Evolutionary conservation across 495 filamentous ascomycete genomes (phyloP).

Genomic region (Trichoderma orchidacearum): DNA sequence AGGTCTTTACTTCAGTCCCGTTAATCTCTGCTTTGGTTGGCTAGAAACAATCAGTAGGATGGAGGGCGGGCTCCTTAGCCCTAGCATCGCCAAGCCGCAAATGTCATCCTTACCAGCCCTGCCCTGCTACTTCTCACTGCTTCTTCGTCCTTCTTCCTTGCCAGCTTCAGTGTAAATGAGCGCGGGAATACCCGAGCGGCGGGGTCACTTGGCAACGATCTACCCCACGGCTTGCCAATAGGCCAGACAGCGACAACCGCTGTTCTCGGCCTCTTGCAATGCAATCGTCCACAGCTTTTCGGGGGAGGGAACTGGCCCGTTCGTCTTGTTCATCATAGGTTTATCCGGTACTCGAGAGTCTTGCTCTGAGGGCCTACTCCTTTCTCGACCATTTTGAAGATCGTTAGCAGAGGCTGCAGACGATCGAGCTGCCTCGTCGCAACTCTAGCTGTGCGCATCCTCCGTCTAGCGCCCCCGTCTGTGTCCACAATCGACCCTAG

Average conservation of each 20-base stretch:
- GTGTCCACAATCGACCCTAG: not conserved
- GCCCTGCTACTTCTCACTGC: not conserved
- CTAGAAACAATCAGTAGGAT: too few species aligned
- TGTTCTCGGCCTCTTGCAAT: too few species aligned
- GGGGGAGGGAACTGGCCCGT: not conserved
- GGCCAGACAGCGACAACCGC: not conserved
- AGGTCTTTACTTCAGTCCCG: too few species aligned
- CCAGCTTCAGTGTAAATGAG: not conserved
- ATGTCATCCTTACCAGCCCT: not conserved
- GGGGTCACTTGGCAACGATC: not conserved
- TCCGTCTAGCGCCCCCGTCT: not conserved
- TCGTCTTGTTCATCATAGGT: not conserved
- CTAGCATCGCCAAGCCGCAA: not conserved
- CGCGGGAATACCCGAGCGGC: not conserved
- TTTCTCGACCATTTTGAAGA: not conserved
- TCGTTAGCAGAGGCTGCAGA: not conserved
- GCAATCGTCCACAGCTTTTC: too few species aligned
- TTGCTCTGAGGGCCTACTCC: not conserved
- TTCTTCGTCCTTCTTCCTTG: not conserved
- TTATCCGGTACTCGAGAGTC: not conserved
- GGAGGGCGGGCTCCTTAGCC: too few species aligned
- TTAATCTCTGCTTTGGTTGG: too few species aligned
- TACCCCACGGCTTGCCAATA: not conserved
- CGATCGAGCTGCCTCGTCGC: not conserved
- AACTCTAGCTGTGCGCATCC: not conserved